Evolutionary conservation across 177 flowering plant genomes (phyloP), one percentile per base, ranked within the genome.

Genomic region (Tripterygium wilfordii): DNA sequence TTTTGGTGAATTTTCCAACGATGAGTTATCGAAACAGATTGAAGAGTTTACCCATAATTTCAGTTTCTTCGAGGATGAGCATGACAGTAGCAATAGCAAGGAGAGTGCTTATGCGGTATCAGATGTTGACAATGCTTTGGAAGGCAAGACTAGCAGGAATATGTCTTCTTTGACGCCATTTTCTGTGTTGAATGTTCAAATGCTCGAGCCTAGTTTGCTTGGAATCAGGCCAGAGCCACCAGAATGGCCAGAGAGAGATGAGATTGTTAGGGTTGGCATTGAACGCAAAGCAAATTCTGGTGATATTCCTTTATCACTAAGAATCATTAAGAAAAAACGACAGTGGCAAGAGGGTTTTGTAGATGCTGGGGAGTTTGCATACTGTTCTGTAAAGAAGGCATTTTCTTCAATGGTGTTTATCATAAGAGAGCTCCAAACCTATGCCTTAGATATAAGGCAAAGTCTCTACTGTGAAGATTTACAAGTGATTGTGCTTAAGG

Each of bases 1-100:
- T 29, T 56, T 71, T 5, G 75, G 75, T 45, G 66, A 63, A 0
- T 74, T 67, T 55, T 66, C 75, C 7, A 79, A 81, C 12, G 95
- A 82, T 22, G 90, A 82, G n/a, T 65, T 77, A 31, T 55, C 72
- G 1, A 62, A 57, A 48, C 36, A 64, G 16, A 65, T 71, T 45
- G 66, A 68, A 22, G 83, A 78, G 26, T 45, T 78, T 49, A 76
- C 82, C 0, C 40, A 42, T 1, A 64, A 43, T 14, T 75, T 80
- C 44, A 44, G 68, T 25, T 17, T 70, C 14, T 42, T 60, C 1
- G 57, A 58, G 14, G 57, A 42, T 4, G 69, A 59, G 10, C 64
- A 53, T 1, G 51, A 41, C 5, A 31, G 14, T 38, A 4, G 9
- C 35, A 17, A n/a, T n/a, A 38, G 18, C 9, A 39, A 32, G 10